Conservation (phyloP, 1,284 basidiomycete species). For the Sporisorium iseilematis-ciliati region DNA sequence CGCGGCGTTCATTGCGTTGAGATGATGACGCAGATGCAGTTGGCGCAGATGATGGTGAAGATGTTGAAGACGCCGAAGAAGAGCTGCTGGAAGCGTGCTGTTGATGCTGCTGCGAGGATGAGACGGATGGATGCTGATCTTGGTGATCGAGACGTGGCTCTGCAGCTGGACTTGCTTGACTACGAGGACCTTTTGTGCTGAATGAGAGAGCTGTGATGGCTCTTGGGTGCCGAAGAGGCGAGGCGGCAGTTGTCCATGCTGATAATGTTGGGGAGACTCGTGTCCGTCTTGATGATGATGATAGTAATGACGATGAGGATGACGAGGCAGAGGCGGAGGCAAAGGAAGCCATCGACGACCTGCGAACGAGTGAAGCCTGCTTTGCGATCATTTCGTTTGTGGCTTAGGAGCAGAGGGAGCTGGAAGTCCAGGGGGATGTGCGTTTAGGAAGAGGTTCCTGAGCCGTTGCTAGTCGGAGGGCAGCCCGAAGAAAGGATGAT, state of each 20-base stretch:
- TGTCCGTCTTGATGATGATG: conserved; percentile 22
- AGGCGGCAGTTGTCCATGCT: conserved; percentile 6
- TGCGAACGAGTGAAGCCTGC: conserved; percentile 29
- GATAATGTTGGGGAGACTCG: conserved; percentile 11
- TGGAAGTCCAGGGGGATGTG: too few relatives aligned
- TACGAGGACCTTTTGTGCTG: conserved; percentile 31
- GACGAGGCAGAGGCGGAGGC: conserved; percentile 18
- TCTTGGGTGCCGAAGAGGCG: conserved; percentile 2
- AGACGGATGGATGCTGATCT: conserved; percentile 20
- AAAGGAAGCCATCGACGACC: conserved; percentile 24
- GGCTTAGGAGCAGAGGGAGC: too few relatives aligned
- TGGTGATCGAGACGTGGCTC: conserved; percentile 38
- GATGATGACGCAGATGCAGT: conserved; percentile 17
- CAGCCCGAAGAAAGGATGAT: too few relatives aligned
- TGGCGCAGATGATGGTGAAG: conserved; percentile 15
- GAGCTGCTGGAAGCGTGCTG: conserved; percentile 11
- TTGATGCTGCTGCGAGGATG: conserved; percentile 17
- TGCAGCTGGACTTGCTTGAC: conserved; percentile 43
- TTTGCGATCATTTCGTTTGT: conserved; percentile 32
- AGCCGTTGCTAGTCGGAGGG: neutral
- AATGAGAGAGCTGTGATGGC: conserved; percentile 9
- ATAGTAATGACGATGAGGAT: neutral
- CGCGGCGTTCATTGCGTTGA: conserved; percentile 25
- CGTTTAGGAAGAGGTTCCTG: too few relatives aligned
- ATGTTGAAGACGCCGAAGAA: conserved; percentile 14